phyloP scores from a whole-genome alignment of 306 rosid genomes.

The Begonia peltatifolia region DNA sequence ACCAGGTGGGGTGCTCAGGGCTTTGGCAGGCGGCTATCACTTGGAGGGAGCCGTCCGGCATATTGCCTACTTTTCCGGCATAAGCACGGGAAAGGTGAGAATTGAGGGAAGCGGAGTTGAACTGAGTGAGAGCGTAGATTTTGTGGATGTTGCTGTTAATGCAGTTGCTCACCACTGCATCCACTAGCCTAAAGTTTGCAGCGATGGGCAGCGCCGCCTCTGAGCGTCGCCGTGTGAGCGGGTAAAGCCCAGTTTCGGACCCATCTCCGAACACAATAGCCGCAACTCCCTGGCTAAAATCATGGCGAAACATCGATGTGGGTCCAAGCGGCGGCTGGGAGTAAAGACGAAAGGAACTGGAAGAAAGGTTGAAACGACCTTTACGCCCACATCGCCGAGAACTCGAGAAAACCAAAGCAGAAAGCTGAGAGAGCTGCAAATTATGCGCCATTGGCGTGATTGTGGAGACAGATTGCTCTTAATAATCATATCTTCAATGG shows the following conservation, averaged over 20 bases:
- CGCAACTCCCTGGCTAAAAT: conserved; percentile 14
- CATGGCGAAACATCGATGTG: too few relatives aligned
- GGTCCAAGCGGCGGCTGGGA: too few relatives aligned
- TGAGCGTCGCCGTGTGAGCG: conserved; percentile 28
- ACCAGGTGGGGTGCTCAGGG: conserved; percentile 18
- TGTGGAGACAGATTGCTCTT: too few relatives aligned
- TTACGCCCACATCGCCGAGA: too few relatives aligned
- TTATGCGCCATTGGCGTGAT: too few relatives aligned
- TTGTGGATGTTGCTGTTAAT: conserved; percentile 19
- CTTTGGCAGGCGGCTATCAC: conserved; percentile 28
- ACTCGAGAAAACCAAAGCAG: too few relatives aligned
- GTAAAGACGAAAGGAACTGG: too few relatives aligned
- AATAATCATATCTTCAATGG: too few relatives aligned
- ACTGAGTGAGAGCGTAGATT: conserved; percentile 28
- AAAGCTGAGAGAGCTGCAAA: too few relatives aligned
- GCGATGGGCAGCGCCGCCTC: conserved; percentile 30
- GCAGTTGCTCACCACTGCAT: conserved; percentile 32
- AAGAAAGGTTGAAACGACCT: too few relatives aligned
- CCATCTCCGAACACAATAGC: conserved; percentile 28
- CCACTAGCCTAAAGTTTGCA: conserved; percentile 29
- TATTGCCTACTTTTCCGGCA: conserved; percentile 10
- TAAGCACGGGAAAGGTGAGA: conserved; percentile 28
- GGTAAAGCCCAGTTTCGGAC: conserved; percentile 19
- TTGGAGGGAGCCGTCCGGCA: conserved; percentile 11
- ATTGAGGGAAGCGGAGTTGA: conserved; percentile 33